Evolutionary conservation across 2,329 filamentous ascomycete species (phyloP), one percentile per base, ranked within the genome.

Genomic region (Aspergillus ochraceus): DNA sequence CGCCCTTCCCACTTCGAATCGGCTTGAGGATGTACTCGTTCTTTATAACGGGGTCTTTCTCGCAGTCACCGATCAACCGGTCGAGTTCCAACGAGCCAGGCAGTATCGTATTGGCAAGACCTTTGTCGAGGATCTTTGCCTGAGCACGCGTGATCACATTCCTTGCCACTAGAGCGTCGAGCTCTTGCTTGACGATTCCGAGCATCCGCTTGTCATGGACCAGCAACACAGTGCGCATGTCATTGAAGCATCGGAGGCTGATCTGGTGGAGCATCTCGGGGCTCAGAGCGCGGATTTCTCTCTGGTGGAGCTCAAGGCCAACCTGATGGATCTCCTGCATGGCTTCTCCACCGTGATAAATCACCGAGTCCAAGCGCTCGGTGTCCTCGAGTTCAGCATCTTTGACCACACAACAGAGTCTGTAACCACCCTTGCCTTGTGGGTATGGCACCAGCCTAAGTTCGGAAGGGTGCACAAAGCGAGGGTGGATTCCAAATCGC

Each of bases 161-260:
- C 19, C 62, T 46, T 3, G 42, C 20, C 5, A 70, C 64, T 9
- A 75, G 39, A 12, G n/a, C 26, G 3, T 52, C 29, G 2, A 65
- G 29, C 12, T 69, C 64, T 55, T 76, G 61, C n/a, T 66, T 56
- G 26, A 76, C 62, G 39, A 78, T 62, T 4, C 74, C 69, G 3
- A 76, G 61, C 64, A 75, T 71, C 32, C 73, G 39, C 60, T 75
- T 75, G 45, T 76, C 73, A 45, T 75, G 72, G 3, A 68, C 65
- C 2, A 76, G 63, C 6, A 72, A 59, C 0, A 74, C 63, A 2
- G 68, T 71, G 12, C 73, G 68, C 53, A 76, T 64, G 42, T 75
- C 72, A 49, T 76, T 75, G 26, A 72, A 68, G 45, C 71, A 72
- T 6, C 67, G 58, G 4, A 69, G 50, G 3, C 64, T 65, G 8